Percentiles rank a stretch among this genome's conserved stretches.
Conservation (phyloP, 345 rosid genomes). For the Nasturtium officinale region DNA sequence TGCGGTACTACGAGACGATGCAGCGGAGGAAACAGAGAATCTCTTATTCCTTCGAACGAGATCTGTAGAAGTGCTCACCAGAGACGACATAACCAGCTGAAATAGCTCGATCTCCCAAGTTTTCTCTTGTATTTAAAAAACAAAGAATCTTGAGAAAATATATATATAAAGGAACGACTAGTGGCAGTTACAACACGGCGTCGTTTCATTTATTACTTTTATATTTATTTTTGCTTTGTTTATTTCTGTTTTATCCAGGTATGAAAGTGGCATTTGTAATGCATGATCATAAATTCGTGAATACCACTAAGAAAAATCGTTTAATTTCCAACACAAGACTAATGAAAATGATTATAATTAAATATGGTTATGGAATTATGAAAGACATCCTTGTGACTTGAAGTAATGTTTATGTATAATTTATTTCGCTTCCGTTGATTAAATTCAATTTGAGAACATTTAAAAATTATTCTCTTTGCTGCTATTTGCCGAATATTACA, state of each 20-base stretch:
- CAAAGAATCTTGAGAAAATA: background rate
- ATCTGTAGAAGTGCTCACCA: slow-evolving; percentile 10
- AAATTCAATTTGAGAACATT: background rate
- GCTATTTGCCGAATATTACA: too few relatives aligned
- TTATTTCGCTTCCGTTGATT: background rate
- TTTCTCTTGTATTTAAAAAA: background rate
- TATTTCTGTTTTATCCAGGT: background rate
- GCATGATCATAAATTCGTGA: background rate
- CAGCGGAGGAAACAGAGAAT: slow-evolving; percentile 15
- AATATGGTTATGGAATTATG: background rate
- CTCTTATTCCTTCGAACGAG: slow-evolving; percentile 37
- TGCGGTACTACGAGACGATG: slow-evolving; percentile 13
- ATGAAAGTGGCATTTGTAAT: slow-evolving; percentile 26
- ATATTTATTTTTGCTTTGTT: background rate
- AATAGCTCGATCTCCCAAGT: background rate
- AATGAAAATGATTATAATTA: background rate
- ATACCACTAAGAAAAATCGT: background rate
- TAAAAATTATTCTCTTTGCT: background rate
- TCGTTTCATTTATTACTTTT: slow-evolving; percentile 11
- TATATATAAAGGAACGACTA: slow-evolving; percentile 29
- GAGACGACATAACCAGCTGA: slow-evolving; percentile 33
- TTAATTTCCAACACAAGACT: background rate
- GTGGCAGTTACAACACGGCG: slow-evolving; percentile 17
- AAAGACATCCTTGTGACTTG: slow-evolving; percentile 23
- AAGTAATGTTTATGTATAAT: slow-evolving; percentile 29